Evolutionary conservation across 2,329 filamentous ascomycete genomes (phyloP), one percentile per base, ranked within the genome.

Genomic region (Ceratocystiopsis minuta): DNA sequence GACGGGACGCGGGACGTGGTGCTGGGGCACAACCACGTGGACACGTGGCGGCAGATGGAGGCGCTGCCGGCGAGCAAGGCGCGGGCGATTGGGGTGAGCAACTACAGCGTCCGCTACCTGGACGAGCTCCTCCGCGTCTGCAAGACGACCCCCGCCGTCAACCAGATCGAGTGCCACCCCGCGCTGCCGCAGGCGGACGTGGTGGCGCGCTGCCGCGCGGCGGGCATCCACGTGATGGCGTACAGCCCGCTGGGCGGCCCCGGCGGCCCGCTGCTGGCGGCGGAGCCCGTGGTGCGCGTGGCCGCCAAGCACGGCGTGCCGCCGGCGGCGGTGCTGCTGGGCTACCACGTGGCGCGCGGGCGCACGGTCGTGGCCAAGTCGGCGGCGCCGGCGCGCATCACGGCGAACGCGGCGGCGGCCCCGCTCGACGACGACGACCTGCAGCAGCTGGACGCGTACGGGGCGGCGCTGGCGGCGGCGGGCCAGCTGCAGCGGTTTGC

Each of bases 1-100:
- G 78, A 88, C 55, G 83, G 83, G 48, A 70, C 67, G 37, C 75
- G 83, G 48, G 83, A 92, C 57, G 72, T 90, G 42, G 67, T 80
- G 54, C 68, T 60, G 52, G 66, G 65, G 49, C 77, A 78, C 66
- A 75, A 75, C 51, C 81, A 88, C 57, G 63, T 81, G 49, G 68
- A 82, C 45, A 84, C 80, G 39, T 92, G 81, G 80, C 78, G 78
- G 62, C 70, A 70, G 56, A 77, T 85, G 69, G 80, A 85, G 64
- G 68, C 67, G 48, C 62, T 79, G 6, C 58, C 59, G 7, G 68
- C 70, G 0, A 75, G 75, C 49, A 78, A 75, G 59, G 59, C 63
- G 45, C 63, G 59, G 53, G 63, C 60, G 34, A 62, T 75, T 39
- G 70, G 70, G 39, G 70, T 75, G 38, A 68, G 63, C 59, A 75